These are phyloP conservation scores for Protomyces macrosporus DNA, from an alignment of 1,139 yeast genomes.

Conservation along the genomic window DNA sequence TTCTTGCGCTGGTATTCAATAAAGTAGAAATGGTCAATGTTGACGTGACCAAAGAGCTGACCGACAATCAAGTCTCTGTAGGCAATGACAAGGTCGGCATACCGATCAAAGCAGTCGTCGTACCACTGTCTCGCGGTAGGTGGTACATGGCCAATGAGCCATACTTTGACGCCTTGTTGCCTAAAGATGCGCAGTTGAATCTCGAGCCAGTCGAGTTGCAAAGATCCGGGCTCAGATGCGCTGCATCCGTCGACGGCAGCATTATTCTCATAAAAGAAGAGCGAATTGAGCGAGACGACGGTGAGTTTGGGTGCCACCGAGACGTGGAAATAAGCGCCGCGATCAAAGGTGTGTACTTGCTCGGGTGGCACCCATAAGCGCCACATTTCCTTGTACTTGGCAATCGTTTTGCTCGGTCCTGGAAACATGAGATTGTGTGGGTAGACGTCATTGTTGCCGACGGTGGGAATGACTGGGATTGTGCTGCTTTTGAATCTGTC, in stretches of 20 bases:
- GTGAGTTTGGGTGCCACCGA: constrained; percentile 80
- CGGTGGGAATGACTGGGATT: constrained; percentile 34
- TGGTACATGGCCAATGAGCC: constrained; percentile 86
- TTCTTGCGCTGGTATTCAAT: constrained; percentile 50
- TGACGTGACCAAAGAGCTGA: constrained; percentile 83
- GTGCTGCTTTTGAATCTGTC: constrained; percentile 41
- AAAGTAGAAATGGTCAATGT: constrained; percentile 76
- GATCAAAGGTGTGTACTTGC: constrained; percentile 66
- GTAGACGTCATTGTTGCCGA: constrained; percentile 79
- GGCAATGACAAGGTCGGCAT: constrained; percentile 71
- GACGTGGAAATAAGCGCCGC: constrained; percentile 67
- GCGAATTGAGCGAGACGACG: constrained; percentile 68
- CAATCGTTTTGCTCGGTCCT: constrained; percentile 70
- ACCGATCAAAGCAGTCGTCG: constrained; percentile 63
- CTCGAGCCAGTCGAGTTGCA: constrained; percentile 72
- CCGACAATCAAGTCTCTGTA: constrained; percentile 78
- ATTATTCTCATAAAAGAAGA: constrained; percentile 67
- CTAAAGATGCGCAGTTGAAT: constrained; percentile 67
- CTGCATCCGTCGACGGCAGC: constrained; percentile 82
- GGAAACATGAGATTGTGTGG: constrained; percentile 80
- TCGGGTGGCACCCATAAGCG: constrained; percentile 66
- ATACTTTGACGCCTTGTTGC: constrained; percentile 70
- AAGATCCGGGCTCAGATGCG: constrained; percentile 70
- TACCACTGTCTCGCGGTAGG: constrained; percentile 76
- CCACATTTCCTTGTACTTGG: constrained; percentile 73